These are phyloP conservation scores for Musa troglodytarum DNA, from an alignment of 176 grass and related monocot genomes.

Conservation along the genomic window DNA sequence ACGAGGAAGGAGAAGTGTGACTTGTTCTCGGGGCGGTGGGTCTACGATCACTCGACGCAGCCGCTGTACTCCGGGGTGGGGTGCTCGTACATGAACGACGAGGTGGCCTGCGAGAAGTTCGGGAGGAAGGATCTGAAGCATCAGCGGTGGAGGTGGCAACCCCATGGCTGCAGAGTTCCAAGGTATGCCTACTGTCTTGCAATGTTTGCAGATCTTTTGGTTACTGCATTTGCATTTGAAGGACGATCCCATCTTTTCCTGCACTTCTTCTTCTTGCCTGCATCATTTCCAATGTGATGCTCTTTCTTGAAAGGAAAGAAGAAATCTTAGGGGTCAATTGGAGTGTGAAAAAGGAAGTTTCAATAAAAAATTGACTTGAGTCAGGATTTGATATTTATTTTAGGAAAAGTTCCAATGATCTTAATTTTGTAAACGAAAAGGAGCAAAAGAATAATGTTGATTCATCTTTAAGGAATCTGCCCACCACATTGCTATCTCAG, in stretches of 20 bases:
- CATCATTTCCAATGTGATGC: too few species aligned
- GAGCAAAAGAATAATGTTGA: too few species aligned
- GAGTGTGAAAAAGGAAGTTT: too few species aligned
- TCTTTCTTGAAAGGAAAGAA: too few species aligned
- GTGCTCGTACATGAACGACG: conserved; percentile 15
- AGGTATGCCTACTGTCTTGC: neutral
- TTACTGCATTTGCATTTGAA: neutral
- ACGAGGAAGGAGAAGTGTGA: neutral
- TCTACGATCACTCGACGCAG: neutral
- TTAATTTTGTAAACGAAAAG: too few species aligned
- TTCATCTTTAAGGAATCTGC: too few species aligned
- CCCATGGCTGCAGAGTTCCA: conserved; percentile 8
- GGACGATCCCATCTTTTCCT: neutral
- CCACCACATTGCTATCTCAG: too few species aligned
- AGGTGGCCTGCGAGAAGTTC: conserved; percentile 21
- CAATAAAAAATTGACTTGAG: too few species aligned
- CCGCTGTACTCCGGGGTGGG: neutral
- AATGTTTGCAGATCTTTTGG: neutral
- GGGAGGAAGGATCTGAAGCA: conserved; percentile 13
- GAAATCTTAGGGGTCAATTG: too few species aligned
- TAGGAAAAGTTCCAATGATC: too few species aligned
- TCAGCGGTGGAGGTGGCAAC: conserved; percentile 22
- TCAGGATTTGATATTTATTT: too few species aligned
- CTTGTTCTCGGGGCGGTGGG: conserved; percentile 12
- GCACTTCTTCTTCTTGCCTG: neutral